phyloP scores from a whole-genome alignment of 306 rosid genomes.

The Luffa aegyptiaca region DNA sequence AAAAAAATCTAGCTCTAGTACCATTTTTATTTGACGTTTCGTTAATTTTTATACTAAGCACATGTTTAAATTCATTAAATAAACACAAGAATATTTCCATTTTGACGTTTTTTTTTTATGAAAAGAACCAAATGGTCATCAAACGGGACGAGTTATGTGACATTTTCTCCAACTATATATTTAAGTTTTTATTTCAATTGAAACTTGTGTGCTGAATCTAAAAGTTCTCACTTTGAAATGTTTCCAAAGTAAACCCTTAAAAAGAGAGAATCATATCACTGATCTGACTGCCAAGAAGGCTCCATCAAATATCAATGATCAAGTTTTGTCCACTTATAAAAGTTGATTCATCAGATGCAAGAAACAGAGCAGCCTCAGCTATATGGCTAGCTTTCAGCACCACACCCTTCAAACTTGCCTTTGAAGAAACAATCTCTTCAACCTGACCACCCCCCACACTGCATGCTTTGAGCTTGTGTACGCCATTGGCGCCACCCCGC shows the following conservation, averaged over 20 bases:
- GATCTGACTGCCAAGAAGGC: constrained; percentile 49
- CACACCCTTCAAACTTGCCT: constrained; percentile 54
- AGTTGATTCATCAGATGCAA: constrained; percentile 62
- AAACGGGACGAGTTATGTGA: too few species aligned
- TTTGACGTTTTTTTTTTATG: too few species aligned
- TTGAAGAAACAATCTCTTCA: constrained; percentile 28
- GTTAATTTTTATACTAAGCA: too few species aligned
- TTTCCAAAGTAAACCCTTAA: not conserved
- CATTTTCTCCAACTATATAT: too few species aligned
- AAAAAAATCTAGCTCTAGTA: too few species aligned
- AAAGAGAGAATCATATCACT: not conserved
- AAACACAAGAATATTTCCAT: too few species aligned
- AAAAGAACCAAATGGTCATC: too few species aligned
- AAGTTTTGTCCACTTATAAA: constrained; percentile 75
- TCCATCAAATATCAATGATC: constrained; percentile 74
- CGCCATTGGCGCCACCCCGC: constrained; percentile 49
- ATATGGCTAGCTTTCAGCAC: constrained; percentile 53
- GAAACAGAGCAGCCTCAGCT: constrained; percentile 76
- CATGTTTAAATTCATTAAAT: too few species aligned
- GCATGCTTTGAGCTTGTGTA: constrained; percentile 69
- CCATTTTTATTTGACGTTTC: too few species aligned
- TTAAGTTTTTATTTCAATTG: too few species aligned
- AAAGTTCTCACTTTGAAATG: not conserved
- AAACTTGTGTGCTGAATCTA: too few species aligned
- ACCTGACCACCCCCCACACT: constrained; percentile 45